Base-by-base conservation (phyloP, 176 grass and related monocot species). In the Phragmites australis region DNA sequence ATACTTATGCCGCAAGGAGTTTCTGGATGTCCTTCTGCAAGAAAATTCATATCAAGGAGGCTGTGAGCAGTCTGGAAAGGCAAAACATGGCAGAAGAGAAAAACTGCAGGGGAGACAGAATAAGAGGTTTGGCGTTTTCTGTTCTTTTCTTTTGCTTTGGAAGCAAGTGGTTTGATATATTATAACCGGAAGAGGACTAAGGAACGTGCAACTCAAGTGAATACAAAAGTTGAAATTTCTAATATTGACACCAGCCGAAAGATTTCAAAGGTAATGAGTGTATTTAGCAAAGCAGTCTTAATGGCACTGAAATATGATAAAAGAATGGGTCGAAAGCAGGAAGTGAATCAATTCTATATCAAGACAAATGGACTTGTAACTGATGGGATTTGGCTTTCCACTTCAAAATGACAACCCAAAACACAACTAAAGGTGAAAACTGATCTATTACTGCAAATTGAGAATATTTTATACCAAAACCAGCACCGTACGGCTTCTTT, bases 1-100 rank as follows among this genome's bases (percentile, higher is more conserved):
- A 11, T 69, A 76, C 41, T 88, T 85, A 99, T 46, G 88, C 86
- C 8, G 88, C 83, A 37, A 90, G 44, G 42, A 99, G 82, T 83
- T 91, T 99, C 75, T 91, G 77, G 78, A 99, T 93, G 86, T 99
- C 96, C 84, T 93, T 99, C 92, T 99, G 90, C 82, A 91, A 86
- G 11, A 85, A 53, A 70, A 76, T 64, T 2, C 37, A 58, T 70
- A 47, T 15, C 54, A 69, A 48, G 23, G 47, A 63, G 17, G 30
- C 1, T 65, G 70, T 84, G 65, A 89, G 82, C 22, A 71, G 14
- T 10, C 1, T 0, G 4, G 7, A 43, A 71, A 39, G 58, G 14
- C 46, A 84, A 15, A 86, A 84, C 77, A 55, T 60, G 42, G 18
- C 46, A 76, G 27, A 48, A 21, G 29, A 21, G 29, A 23, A 71